A percentile compares a stretch with the other conserved stretches of the same genome.
phyloP scores from a whole-genome alignment of 2,329 filamentous ascomycete species.

The Diplodia corticola region DNA sequence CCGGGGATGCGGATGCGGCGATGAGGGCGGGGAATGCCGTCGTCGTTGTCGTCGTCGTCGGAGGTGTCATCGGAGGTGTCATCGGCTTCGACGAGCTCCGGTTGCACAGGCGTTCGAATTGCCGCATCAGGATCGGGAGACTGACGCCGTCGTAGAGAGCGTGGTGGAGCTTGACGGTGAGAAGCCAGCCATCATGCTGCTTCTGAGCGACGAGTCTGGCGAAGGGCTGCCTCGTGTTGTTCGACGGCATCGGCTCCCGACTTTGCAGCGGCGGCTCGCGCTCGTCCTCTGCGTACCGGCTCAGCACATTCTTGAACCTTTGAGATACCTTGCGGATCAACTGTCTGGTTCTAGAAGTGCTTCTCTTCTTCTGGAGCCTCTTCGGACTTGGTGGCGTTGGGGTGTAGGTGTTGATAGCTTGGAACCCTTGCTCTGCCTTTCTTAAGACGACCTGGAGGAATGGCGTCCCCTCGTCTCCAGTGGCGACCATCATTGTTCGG shows the following conservation, averaged over 20 bases:
- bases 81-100: not conserved
- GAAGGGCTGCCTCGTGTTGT: conserved; percentile 31
- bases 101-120: conserved; percentile 50
- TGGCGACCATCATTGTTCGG: conserved; percentile 65
- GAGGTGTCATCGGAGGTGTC: too few species aligned
- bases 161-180: conserved; percentile 69
- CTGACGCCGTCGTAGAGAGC: conserved; percentile 86
- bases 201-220: conserved; percentile 41
- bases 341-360: not conserved
- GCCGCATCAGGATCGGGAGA: conserved; percentile 62
- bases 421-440: conserved; percentile 37
- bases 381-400: not conserved
- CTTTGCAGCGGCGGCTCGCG: not conserved
- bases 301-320: not conserved
- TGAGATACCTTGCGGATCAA: conserved; percentile 4
- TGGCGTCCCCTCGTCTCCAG: conserved; percentile 48
- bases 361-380: not conserved
- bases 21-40: conserved; percentile 3
- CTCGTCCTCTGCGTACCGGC: not conserved
- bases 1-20: conserved; percentile 5
- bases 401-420: not conserved
- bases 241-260: not conserved
- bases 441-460: conserved; percentile 65
- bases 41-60: too few species aligned
- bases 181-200: conserved; percentile 34